Evolutionary conservation across 441 rosid species (phyloP), one percentile per base, ranked within the genome.

Genomic region (Viola pubescens): DNA sequence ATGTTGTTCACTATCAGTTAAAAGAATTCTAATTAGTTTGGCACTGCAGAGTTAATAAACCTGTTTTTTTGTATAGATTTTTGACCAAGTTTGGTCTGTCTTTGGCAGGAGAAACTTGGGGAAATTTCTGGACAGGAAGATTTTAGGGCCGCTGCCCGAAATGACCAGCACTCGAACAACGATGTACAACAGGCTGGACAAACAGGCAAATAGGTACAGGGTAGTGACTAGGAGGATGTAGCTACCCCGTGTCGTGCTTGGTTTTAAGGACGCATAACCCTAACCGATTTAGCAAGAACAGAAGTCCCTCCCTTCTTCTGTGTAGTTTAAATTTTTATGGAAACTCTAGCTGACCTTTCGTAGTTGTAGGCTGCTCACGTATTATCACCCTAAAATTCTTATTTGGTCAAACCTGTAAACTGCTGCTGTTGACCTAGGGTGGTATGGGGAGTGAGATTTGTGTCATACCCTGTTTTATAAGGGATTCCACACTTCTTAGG

Each of bases 61-160:
- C n/a, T n/a, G n/a, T n/a, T n/a, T n/a, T n/a, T n/a, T 1, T 9
- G 0, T 8, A 13, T 37, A 46, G 11, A 45, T 13, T 9, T 63
- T 56, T 70, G 54, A 73, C 37, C 39, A 5, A 14, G 37, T 38
- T 12, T 26, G 56, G 54, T 10, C 42, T 42, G 7, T 65, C 45
- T 55, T 46, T 69, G 68, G 76, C 81, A 90, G 97, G 91, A 83
- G 70, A 86, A 83, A 57, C 85, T 90, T 12, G 77, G 80, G 61
- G 81, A 85, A 72, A 61, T 73, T 68, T 80, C 84, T 14, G 70
- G 52, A 19, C 72, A 68, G 0, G 86, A 81, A 73, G 89, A 82
- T 43, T 67, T 34, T n/a, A 79, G 81, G 64, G 64, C 19, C 19
- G 19, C 79, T 41, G 82, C 76, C 54, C 75, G 78, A 72, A 76